Base-by-base conservation (phyloP, 2,329 filamentous ascomycete genomes). In the Ilyonectria destructans region DNA sequence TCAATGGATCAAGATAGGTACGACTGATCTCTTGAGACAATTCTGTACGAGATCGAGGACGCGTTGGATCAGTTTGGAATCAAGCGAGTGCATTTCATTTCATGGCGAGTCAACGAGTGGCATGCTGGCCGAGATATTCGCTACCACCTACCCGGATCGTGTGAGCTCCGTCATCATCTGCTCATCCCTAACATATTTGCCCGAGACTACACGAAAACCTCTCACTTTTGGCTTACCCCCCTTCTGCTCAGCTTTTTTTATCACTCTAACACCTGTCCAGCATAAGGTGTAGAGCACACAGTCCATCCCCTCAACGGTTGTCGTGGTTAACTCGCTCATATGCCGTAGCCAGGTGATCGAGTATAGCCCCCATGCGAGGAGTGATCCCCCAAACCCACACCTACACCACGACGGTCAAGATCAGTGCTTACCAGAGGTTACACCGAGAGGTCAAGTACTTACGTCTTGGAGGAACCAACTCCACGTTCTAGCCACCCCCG, bases 361-460 rank as follows among this genome's bases (percentile, higher is more conserved):
- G 52, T 29, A 43, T 21, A 7, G 55, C 31, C 10, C 68, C 68
- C 68, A 70, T 70, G 2, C 58, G 58, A 12, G 68, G 68, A 31
- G 68, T 68, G 26, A 70, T 70, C 9, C 62, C 68, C 68, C 68
- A 70, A 48, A 70, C 33, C 68, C 68, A 70, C 4, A 70, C 68
- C 68, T 70, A 21, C 1, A 67, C 68, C 68, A 65, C 17, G 2
- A 29, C 31, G 19, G 46, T 33, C 15, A 37, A 17, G 10, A n/a
- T 52, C 21, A 51, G 48, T 37, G 37, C 17, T n/a, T 40, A 33
- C n/a, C 4, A 33, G 19, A 29, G 19, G 43, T 31, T n/a, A 2
- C 10, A 17, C 6, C 8, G 8, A 9, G 13, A 21, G 7, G 33
- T 56, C n/a, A 43, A 19, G 0, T 40, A 48, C 68, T 59, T 43